Evolutionary conservation across 1,139 yeast genomes (phyloP).

Genomic region (Zygosaccharomyces sapae): DNA sequence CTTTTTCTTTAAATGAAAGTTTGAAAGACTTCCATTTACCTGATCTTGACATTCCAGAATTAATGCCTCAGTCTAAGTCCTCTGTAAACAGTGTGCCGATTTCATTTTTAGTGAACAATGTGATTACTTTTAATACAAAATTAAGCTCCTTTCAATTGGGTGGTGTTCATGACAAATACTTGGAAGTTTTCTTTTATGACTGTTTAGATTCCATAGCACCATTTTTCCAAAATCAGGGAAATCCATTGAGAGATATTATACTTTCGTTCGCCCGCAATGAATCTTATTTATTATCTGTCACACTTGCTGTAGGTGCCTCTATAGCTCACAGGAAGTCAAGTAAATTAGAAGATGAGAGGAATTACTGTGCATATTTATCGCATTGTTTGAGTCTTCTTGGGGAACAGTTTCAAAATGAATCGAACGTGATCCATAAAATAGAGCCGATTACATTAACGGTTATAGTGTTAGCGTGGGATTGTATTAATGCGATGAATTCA

Average conservation of each 20-base stretch:
- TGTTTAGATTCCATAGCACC: conserved; percentile 61
- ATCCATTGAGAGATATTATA: conserved; percentile 65
- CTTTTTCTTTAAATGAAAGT: conserved; percentile 38
- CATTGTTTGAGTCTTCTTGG: conserved; percentile 56
- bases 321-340: conserved; percentile 45
- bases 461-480: conserved; percentile 61
- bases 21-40: conserved; percentile 43
- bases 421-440: conserved; percentile 42
- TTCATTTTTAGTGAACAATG: conserved; percentile 33
- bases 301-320: conserved; percentile 70
- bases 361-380: conserved; percentile 59
- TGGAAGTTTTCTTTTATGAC: conserved; percentile 55
- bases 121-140: conserved; percentile 34
- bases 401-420: conserved; percentile 38
- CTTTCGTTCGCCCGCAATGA: conserved; percentile 57
- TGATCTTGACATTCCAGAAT: conserved; percentile 40
- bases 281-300: conserved; percentile 61
- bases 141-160: conserved; percentile 33
- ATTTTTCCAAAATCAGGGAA: conserved; percentile 49
- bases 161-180: conserved; percentile 42
- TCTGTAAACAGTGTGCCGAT: conserved; percentile 33
- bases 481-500: conserved; percentile 59
- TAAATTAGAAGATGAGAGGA: conserved; percentile 56
- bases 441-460: conserved; percentile 69
- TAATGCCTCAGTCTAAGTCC: conserved; percentile 34